Base-by-base conservation (phyloP, 2,329 filamentous ascomycete genomes). In the Beauveria sp. region DNA sequence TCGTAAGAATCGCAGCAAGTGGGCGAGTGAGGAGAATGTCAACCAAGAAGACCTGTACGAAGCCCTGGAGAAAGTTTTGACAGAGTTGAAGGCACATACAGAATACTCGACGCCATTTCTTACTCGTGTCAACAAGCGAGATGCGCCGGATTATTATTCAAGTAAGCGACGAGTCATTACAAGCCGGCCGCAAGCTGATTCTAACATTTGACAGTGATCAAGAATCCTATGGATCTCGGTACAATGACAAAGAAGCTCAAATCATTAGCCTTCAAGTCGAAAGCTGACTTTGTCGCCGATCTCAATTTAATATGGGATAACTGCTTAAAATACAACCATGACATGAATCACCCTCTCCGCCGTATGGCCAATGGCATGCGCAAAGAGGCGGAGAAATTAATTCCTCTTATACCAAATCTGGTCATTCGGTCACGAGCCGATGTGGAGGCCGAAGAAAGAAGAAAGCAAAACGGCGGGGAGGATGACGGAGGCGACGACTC, bases 221-320 rank as follows among this genome's bases (percentile, higher is more conserved):
- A 96, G 76, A 89, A 93, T 52, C 95, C 95, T 2, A 99, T 99
- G 95, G 95, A 99, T 73, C 86, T 99, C 62, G 95, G 95, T 43
- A 88, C 88, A 53, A 98, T 99, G 92, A 96, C 96, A 65, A 99
- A 99, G 79, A 99, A 98, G 78, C 85, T 99, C 60, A 93, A 93
- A 72, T 82, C 83, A 10, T 76, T 91, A 42, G 82, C 83, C 43
- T 95, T 91, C 76, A 93, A 91, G 72, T 93, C 89, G 52, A 99
- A 99, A 77, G 85, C 90, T 64, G 95, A 99, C 26, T 99, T 99
- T 67, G 92, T 98, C 28, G 84, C 89, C 38, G 95, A 99, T 72
- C 81, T 99, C 10, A 93, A 96, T 72, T 79, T 98, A 56, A 98
- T 99, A 58, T 99, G 95, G 95, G 86, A 92, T 62, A 99, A 99